Percentiles rank a stretch among this genome's conserved stretches.
Conservation (phyloP, 2,329 filamentous ascomycete genomes). For the Apiospora marii region DNA sequence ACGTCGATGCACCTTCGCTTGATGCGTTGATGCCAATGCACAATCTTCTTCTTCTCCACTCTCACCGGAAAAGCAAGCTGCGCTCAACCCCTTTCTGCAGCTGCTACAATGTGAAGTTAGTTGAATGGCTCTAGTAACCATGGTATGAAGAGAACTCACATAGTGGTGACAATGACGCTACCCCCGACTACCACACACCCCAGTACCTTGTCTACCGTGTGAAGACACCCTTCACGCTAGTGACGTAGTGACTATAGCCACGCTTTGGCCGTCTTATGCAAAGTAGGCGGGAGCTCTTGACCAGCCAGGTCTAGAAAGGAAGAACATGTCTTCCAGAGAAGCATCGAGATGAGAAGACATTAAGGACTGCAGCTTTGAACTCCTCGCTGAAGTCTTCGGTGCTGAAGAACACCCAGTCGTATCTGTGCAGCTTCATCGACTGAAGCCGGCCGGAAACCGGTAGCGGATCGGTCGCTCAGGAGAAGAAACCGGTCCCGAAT, state of each 20-base stretch:
- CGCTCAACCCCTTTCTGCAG: neutral
- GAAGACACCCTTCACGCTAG: too few species aligned
- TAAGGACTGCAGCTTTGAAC: slow-evolving; percentile 74
- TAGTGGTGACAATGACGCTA: neutral
- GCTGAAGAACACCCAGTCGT: slow-evolving; percentile 91
- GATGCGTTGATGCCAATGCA: too few species aligned
- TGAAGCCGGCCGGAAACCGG: slow-evolving; percentile 80
- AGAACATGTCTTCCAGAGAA: slow-evolving; percentile 61
- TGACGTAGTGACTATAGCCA: too few species aligned
- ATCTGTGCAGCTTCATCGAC: slow-evolving; percentile 71
- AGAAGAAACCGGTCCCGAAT: too few species aligned
- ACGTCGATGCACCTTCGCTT: too few species aligned
- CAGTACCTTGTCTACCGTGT: neutral
- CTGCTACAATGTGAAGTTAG: neutral
- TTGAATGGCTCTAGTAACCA: neutral
- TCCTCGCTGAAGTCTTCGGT: slow-evolving; percentile 78
- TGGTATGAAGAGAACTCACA: neutral
- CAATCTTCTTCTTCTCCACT: too few species aligned
- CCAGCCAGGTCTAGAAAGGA: too few species aligned
- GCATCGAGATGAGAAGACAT: slow-evolving; percentile 74
- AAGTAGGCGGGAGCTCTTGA: too few species aligned
- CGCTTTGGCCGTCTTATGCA: too few species aligned
- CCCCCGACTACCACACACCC: neutral
- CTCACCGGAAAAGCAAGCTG: too few species aligned
- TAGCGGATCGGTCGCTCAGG: slow-evolving; percentile 24